Percentiles rank a stretch among this genome's conserved stretches.
Conservation (phyloP, 2,329 filamentous ascomycete genomes). For the Onygena corvina region DNA sequence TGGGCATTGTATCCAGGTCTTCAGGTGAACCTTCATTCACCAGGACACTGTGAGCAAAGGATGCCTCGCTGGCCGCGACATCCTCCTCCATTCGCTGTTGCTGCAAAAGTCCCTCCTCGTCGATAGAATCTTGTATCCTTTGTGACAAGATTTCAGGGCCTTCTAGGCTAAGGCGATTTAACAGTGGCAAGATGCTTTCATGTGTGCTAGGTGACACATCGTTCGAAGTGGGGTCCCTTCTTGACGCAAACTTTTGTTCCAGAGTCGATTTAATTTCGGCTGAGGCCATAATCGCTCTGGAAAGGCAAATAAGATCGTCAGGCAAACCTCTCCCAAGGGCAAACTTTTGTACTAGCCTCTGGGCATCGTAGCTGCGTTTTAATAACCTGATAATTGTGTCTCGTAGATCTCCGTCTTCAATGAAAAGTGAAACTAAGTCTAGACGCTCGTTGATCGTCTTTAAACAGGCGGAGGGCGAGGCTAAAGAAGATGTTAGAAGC, state of each 20-base stretch:
- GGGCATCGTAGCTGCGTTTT: constrained; percentile 66
- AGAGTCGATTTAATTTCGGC: constrained; percentile 45
- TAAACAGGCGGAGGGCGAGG: constrained; percentile 77
- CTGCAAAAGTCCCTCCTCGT: constrained; percentile 78
- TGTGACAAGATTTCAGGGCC: constrained; percentile 56
- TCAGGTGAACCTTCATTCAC: constrained; percentile 50
- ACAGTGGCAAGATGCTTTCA: constrained; percentile 23
- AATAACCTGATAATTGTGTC: constrained; percentile 59
- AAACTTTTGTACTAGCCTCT: constrained; percentile 87
- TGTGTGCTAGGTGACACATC: constrained; percentile 28
- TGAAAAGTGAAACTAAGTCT: constrained; percentile 66
- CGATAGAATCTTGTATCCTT: constrained; percentile 65
- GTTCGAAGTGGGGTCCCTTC: too few species aligned
- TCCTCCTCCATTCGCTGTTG: constrained; percentile 66
- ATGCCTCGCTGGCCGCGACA: constrained; percentile 57
- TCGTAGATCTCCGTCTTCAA: constrained; percentile 53
- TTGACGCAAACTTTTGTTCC: constrained; percentile 16
- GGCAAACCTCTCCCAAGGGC: constrained; percentile 82
- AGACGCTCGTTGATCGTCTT: constrained; percentile 65
- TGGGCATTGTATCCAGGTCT: constrained; percentile 46
- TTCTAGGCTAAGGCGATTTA: constrained; percentile 38
- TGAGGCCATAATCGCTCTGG: constrained; percentile 66
- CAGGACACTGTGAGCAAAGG: constrained; percentile 60
- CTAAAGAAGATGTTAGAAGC: constrained; percentile 24
- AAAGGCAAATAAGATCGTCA: constrained; percentile 76